Conservation (phyloP, 306 rosid species). For the Calophaca sinica region DNA sequence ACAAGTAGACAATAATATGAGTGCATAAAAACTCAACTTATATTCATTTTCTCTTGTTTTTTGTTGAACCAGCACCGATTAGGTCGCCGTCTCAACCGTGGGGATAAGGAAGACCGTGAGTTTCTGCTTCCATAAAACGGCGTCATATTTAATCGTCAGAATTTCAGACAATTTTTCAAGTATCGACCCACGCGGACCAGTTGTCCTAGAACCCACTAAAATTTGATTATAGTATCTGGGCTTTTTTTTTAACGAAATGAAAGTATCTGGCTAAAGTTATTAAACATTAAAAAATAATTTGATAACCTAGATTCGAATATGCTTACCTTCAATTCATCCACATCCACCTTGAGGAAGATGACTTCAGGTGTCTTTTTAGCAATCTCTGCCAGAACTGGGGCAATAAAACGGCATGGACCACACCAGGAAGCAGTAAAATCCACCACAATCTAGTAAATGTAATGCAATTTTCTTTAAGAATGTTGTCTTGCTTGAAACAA, state of each 20-base stretch:
- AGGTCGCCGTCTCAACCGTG: too few species aligned
- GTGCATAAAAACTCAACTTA: too few species aligned
- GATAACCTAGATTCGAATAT: not conserved
- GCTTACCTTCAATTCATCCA: conserved; percentile 74
- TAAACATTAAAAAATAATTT: not conserved
- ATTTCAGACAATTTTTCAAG: too few species aligned
- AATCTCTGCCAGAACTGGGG: conserved; percentile 72
- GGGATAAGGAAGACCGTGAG: too few species aligned
- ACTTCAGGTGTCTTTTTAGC: conserved; percentile 59
- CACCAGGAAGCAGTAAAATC: conserved; percentile 97
- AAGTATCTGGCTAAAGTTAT: not conserved
- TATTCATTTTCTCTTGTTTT: too few species aligned
- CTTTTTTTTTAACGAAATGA: too few species aligned
- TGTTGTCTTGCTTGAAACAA: not conserved
- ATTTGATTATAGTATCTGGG: not conserved
- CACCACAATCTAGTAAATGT: conserved; percentile 70
- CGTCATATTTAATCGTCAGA: too few species aligned
- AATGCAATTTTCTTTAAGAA: conserved; percentile 7
- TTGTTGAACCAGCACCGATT: too few species aligned
- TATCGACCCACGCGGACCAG: too few species aligned
- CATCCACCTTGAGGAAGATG: conserved; percentile 83
- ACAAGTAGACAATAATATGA: too few species aligned
- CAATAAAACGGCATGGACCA: conserved; percentile 80
- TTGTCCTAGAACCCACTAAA: too few species aligned
- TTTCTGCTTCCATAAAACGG: too few species aligned